These are phyloP conservation scores for Hygrocybe punicea DNA, from an alignment of 768 basidiomycete species.

Conservation along the genomic window DNA sequence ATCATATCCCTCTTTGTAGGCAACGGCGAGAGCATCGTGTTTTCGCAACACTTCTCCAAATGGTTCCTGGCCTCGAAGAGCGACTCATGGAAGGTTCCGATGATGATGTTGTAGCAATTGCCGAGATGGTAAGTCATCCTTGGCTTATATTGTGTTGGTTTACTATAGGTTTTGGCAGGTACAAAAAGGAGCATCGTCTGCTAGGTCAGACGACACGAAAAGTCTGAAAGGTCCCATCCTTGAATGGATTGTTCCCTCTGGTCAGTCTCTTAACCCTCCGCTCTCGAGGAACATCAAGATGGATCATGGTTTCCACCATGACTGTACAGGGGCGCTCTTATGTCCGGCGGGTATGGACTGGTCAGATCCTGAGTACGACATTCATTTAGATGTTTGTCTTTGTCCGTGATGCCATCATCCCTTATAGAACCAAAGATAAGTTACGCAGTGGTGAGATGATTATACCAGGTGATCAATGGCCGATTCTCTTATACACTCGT, in stretches of 20 bases:
- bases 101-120: not conserved
- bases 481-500: not conserved
- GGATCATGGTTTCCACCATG: not conserved
- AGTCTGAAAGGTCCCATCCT: not conserved
- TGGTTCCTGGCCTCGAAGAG: slow-evolving; percentile 2
- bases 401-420: too few relatives aligned
- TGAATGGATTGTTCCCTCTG: too few relatives aligned
- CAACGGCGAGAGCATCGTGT: slow-evolving; percentile 3
- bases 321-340: not conserved
- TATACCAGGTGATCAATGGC: not conserved
- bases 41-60: not conserved
- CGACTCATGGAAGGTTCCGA: slow-evolving; percentile 3
- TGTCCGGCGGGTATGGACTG: too few relatives aligned
- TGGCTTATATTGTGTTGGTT: not conserved
- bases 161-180: not conserved
- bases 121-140: slow-evolving; percentile 2
- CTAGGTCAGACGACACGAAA: slow-evolving; percentile 1
- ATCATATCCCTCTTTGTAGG: not conserved
- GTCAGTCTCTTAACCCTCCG: too few relatives aligned
- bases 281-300: too few relatives aligned
- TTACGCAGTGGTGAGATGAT: not conserved
- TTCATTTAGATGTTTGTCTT: too few relatives aligned
- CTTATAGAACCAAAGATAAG: not conserved
- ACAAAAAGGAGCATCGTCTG: not conserved
- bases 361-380: not conserved